These are phyloP conservation scores for Baorangia bicolor DNA, from an alignment of 768 basidiomycete genomes.

Conservation along the genomic window DNA sequence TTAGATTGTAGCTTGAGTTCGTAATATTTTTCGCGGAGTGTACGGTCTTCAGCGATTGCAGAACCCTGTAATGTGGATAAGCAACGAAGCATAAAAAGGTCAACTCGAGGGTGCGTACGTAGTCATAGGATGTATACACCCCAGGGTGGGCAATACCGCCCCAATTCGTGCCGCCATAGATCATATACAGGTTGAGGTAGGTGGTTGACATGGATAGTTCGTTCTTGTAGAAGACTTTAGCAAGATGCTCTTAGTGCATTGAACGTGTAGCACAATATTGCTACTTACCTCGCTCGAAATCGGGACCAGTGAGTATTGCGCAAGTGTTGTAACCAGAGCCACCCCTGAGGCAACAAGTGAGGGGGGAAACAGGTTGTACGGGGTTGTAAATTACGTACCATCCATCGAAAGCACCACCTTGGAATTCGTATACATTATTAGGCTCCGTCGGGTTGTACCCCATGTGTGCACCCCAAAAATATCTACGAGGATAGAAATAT, in stretches of 20 bases:
- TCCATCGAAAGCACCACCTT: slow-evolving; percentile 52
- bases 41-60: slow-evolving; percentile 51
- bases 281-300: slow-evolving; percentile 23
- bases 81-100: background rate
- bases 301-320: slow-evolving; percentile 23
- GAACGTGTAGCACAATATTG: background rate
- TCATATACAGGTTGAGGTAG: slow-evolving; percentile 51
- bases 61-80: slow-evolving; percentile 37
- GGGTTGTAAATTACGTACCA: slow-evolving; percentile 43
- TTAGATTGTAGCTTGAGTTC: slow-evolving; percentile 52
- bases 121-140: slow-evolving; percentile 62
- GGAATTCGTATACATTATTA: slow-evolving; percentile 24
- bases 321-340: slow-evolving; percentile 23
- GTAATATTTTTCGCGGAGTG: slow-evolving; percentile 53
- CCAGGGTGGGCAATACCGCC: slow-evolving; percentile 55
- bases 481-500: slow-evolving; percentile 1
- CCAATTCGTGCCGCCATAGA: slow-evolving; percentile 66
- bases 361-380: background rate
- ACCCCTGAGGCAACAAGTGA: slow-evolving; percentile 18
- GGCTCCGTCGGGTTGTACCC: slow-evolving; percentile 21
- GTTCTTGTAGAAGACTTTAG: slow-evolving; percentile 24
- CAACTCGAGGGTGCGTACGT: slow-evolving; percentile 30
- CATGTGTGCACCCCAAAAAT: slow-evolving; percentile 42
- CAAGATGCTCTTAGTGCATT: slow-evolving; percentile 3
- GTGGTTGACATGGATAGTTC: slow-evolving; percentile 15